Evolutionary conservation across 2,329 filamentous ascomycete species (phyloP), one percentile per base, ranked within the genome.

Genomic region (Penicillium sp.): DNA sequence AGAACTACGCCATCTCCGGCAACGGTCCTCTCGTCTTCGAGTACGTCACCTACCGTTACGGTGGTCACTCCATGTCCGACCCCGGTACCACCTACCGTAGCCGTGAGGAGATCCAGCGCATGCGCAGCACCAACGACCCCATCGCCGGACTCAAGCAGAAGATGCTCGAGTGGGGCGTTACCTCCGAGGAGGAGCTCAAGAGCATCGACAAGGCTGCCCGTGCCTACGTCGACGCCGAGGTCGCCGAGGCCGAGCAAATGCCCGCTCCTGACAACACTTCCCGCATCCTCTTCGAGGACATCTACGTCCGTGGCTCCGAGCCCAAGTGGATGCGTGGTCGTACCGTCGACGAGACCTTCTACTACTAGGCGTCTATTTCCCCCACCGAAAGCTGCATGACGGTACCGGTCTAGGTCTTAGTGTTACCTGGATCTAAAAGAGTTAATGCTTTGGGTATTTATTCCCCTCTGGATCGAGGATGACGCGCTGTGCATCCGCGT

Each of bases 51-150:
- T 99, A 99, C 88, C 87, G 94, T 72, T 99, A 99, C 78, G 94
- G 94, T 75, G 94, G 94, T 67, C 94, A 99, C 88, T 97, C 92
- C 80, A 99, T 99, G 94, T 97, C 93, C 73, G 94, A 99, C 78
- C 94, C 94, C 57, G 94, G 94, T 77, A 99, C 94, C 77, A 97
- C 94, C 70, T 99, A 99, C 89, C 89, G 92, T 77, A 97, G 93
- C 68, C 92, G 94, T 79, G 94, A 99, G 83, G 94, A 99, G 82
- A 96, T 99, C 73, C 93, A 97, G 84, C 92, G 93, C 78, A 99
- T 99, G 94, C 90, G 94, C 72, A 95, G 89, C 69, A 99, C 94
- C 80, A 90, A 97, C 80, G 94, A 99, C 81, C 92, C 94, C 66
- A 99, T 99, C 73, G 92, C 92, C 70, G 94, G 94, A 57, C 86